Base-by-base conservation (phyloP, 1,139 yeast genomes). In the Yamadazyma membranifaciens region DNA sequence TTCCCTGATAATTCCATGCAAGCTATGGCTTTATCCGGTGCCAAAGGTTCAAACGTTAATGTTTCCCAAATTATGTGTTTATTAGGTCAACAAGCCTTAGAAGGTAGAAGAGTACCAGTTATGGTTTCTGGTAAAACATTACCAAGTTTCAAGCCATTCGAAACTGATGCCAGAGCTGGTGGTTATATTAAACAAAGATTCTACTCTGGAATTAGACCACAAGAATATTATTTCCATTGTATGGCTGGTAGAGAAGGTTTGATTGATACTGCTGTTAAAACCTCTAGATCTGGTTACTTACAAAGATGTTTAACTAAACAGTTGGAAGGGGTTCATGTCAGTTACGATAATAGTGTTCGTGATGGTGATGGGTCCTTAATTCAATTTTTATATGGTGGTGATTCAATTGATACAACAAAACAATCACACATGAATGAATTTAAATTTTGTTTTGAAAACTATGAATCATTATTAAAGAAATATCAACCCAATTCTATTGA, bases 171-270 rank as follows among this genome's bases (percentile, higher is more conserved):
- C 6, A 80, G 95, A 62, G 98, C 99, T 27, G 98, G 99, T 75
- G 99, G 99, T 43, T 94, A 89, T 62, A 88, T 94, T 60, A 87
- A 92, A 61, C 95, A 95, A 49, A 86, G 99, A 57, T 94, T 94
- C 81, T 92, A 89, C 65, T 88, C 98, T 31, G 98, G 98, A 65
- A 87, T 94, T 52, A 82, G 88, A 63, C 98, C 98, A n/a, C 99
- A 94, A 69, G 99, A 94, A 64, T 94, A 94, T 66, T 94, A 91
- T 61, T 94, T 94, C 92, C 99, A 94, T 73, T 92, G 98, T 76
- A 94, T 94, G 99, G 99, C 99, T 44, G 99, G 99, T 65, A 85
- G 99, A 75, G 99, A 94, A 77, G 99, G 99, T 69, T 80, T 94
- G 61, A 94, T 94, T 70, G 99, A 94, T 76, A 94, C 99, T 44